Conservation (phyloP, 1,284 basidiomycete genomes). For the Leccinum pachyderme region DNA sequence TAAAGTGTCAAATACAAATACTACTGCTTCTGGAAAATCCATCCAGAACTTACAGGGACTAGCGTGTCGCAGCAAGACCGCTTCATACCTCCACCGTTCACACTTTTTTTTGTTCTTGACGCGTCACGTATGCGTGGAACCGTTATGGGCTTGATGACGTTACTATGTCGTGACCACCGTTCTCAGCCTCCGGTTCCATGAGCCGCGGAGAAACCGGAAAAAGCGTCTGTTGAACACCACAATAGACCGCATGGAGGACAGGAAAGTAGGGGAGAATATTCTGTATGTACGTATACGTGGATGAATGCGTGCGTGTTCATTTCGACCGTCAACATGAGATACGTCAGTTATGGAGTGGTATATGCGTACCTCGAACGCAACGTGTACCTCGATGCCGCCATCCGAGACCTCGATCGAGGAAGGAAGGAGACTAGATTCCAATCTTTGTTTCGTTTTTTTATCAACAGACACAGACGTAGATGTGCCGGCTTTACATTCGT, state of each 20-base stretch:
- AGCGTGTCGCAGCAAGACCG: too few relatives aligned
- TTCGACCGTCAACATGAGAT: not conserved
- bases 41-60: too few relatives aligned
- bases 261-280: conserved; percentile 1
- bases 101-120: not conserved
- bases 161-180: not conserved
- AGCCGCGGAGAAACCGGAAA: not conserved
- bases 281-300: not conserved
- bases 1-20: too few relatives aligned
- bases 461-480: not conserved
- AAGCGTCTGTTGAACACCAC: not conserved
- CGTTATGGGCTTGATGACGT: not conserved
- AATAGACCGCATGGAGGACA: not conserved
- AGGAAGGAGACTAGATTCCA: not conserved
- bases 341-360: not conserved
- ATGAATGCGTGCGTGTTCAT: not conserved
- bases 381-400: not conserved
- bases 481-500: not conserved
- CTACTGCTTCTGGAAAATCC: too few relatives aligned
- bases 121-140: not conserved
- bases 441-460: not conserved
- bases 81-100: too few relatives aligned
- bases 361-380: not conserved
- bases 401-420: not conserved
- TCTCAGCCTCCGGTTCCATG: not conserved